Evolutionary conservation across 768 basidiomycete genomes (phyloP).

Genomic region (Amanita brunnescens): DNA sequence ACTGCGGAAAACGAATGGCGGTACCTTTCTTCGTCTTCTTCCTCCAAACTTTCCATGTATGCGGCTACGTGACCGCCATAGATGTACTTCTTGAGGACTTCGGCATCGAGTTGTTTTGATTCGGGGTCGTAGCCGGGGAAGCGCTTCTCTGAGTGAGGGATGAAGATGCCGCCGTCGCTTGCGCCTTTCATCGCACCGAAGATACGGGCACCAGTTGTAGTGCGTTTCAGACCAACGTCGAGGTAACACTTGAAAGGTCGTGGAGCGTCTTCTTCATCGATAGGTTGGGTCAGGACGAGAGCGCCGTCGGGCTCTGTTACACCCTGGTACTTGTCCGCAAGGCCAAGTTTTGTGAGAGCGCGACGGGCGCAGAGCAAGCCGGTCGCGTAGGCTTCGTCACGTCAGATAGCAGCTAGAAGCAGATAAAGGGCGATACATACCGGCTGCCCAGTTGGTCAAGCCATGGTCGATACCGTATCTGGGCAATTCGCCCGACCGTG

Average conservation of each 20-base stretch:
- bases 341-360: slow-evolving; percentile 88
- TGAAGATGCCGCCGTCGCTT: slow-evolving; percentile 93
- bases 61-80: slow-evolving; percentile 96
- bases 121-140: slow-evolving; percentile 98
- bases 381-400: slow-evolving; percentile 78
- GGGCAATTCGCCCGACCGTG: slow-evolving; percentile 86
- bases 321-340: slow-evolving; percentile 98
- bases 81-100: slow-evolving; percentile 96
- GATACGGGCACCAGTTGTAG: slow-evolving; percentile 93
- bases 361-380: slow-evolving; percentile 93
- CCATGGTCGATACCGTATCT: slow-evolving; percentile 97
- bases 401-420: slow-evolving; percentile 2
- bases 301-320: slow-evolving; percentile 86
- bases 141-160: slow-evolving; percentile 95
- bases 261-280: slow-evolving; percentile 89
- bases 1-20: slow-evolving; percentile 13
- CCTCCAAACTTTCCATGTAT: slow-evolving; percentile 99
- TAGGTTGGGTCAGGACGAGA: slow-evolving; percentile 69
- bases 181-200: slow-evolving; percentile 99
- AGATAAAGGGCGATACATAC: slow-evolving; percentile 28
- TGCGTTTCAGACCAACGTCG: slow-evolving; percentile 96
- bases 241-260: slow-evolving; percentile 99
- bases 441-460: slow-evolving; percentile 97
- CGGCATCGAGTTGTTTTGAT: slow-evolving; percentile 85
- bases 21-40: slow-evolving; percentile 97